phyloP scores from a whole-genome alignment of 306 rosid genomes.

The Vicia villosa region DNA sequence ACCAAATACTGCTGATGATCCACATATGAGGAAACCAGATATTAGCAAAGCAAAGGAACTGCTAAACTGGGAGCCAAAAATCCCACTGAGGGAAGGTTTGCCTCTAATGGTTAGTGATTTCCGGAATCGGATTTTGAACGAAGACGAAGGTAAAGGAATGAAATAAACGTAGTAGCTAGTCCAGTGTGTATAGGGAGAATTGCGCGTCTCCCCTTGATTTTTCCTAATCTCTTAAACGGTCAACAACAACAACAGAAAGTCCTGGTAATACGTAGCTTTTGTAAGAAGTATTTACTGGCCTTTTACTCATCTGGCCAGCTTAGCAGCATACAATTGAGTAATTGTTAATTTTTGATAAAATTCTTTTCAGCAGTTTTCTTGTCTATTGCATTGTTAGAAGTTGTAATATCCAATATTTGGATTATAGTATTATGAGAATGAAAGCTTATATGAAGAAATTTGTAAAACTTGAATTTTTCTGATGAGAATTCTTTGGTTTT shows the following conservation, averaged over 20 bases:
- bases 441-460: not conserved
- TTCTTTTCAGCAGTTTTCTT: conserved; percentile 35
- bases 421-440: conserved; percentile 32
- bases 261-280: conserved; percentile 37
- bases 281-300: conserved; percentile 38
- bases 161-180: conserved; percentile 40
- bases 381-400: conserved; percentile 35
- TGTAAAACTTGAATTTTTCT: not conserved
- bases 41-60: conserved; percentile 91
- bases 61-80: conserved; percentile 90
- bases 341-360: conserved; percentile 44
- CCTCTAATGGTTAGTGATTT: conserved; percentile 97
- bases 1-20: conserved; percentile 97
- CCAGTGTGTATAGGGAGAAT: conserved; percentile 52
- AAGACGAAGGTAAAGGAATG: conserved; percentile 85
- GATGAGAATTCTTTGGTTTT: conserved; percentile 5
- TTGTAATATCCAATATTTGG: conserved; percentile 35
- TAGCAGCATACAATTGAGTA: conserved; percentile 32
- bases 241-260: conserved; percentile 36
- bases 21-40: conserved; percentile 98
- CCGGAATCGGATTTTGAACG: conserved; percentile 91
- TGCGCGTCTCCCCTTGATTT: conserved; percentile 33
- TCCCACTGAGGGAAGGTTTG: conserved; percentile 84
- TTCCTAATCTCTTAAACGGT: conserved; percentile 25
- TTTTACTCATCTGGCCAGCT: conserved; percentile 37